Evolutionary conservation across 768 basidiomycete genomes (phyloP).

Genomic region (Punctularia strigosozonata): DNA sequence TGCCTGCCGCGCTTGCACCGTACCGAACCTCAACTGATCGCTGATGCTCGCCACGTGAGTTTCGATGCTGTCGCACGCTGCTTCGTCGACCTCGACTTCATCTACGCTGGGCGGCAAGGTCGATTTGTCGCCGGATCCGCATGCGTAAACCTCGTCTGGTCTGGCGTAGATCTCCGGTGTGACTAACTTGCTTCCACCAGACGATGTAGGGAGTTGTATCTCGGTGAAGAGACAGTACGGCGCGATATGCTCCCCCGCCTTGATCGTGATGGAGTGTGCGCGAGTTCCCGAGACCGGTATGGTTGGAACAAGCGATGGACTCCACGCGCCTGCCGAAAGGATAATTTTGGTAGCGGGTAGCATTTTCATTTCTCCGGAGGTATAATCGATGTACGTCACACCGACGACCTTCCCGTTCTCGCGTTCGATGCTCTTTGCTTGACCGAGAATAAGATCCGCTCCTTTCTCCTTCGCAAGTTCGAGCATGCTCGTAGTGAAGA

Average conservation of each 20-base stretch:
- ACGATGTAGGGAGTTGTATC: conserved; percentile 31
- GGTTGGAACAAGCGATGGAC: conserved; percentile 40
- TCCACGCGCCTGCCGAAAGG: conserved; percentile 84
- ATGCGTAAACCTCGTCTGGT: conserved; percentile 60
- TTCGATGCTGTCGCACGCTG: conserved; percentile 43
- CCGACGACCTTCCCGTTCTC: conserved; percentile 31
- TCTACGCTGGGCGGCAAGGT: conserved; percentile 62
- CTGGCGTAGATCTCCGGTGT: conserved; percentile 67
- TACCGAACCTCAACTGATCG: conserved; percentile 39
- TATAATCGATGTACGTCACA: conserved; percentile 26
- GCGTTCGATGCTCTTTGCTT: conserved; percentile 34
- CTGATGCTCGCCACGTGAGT: conserved; percentile 53
- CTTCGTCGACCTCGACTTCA: conserved; percentile 46
- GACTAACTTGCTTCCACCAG: conserved; percentile 14
- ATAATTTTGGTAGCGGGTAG: conserved; percentile 59
- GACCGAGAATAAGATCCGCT: conserved; percentile 33
- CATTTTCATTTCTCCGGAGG: conserved; percentile 16
- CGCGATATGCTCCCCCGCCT: conserved; percentile 32
- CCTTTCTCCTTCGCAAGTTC: conserved; percentile 47
- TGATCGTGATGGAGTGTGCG: conserved; percentile 62
- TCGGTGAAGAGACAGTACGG: conserved; percentile 82
- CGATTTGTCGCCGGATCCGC: conserved; percentile 67
- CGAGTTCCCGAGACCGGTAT: conserved; percentile 54
- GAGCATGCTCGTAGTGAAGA: conserved; percentile 65
- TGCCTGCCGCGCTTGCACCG: conserved; percentile 46